A percentile compares a stretch with the other conserved stretches of the same genome.
Conservation (phyloP, 208 protist genomes). For the Sergeia podlipaevii region DNA sequence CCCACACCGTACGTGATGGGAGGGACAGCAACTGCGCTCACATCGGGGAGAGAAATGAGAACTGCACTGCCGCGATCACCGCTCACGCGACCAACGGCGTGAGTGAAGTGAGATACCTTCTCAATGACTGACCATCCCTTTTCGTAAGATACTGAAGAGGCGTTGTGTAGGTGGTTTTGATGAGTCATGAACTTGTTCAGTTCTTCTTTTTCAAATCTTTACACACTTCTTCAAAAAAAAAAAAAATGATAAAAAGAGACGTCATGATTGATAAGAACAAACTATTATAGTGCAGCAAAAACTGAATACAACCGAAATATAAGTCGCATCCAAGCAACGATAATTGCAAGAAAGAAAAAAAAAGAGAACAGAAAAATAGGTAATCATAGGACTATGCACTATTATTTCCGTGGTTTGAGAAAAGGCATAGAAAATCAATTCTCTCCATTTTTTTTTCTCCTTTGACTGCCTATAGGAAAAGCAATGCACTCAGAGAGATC, state of each 20-base stretch:
- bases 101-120: slow-evolving; percentile 66
- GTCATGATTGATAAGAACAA: slow-evolving; percentile 1
- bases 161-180: slow-evolving; percentile 8
- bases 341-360: slow-evolving; percentile 4
- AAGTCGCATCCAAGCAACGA: background rate
- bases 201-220: background rate
- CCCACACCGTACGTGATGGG: too few species aligned
- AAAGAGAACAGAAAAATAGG: background rate
- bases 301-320: slow-evolving; percentile 5
- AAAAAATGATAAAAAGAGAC: slow-evolving; percentile 5
- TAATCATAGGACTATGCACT: background rate
- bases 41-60: slow-evolving; percentile 44
- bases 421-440: background rate
- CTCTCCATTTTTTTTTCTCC: too few species aligned
- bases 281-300: background rate
- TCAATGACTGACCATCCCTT: slow-evolving; percentile 71
- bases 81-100: slow-evolving; percentile 76
- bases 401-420: background rate
- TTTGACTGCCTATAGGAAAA: too few species aligned
- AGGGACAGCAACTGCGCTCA: too few species aligned
- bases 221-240: background rate
- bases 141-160: slow-evolving; percentile 9
- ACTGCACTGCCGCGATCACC: slow-evolving; percentile 57
- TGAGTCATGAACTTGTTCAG: slow-evolving; percentile 1
- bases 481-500: too few species aligned